These are phyloP conservation scores for Aspergillus unguis DNA, from an alignment of 2,329 filamentous ascomycete species.

Conservation along the genomic window DNA sequence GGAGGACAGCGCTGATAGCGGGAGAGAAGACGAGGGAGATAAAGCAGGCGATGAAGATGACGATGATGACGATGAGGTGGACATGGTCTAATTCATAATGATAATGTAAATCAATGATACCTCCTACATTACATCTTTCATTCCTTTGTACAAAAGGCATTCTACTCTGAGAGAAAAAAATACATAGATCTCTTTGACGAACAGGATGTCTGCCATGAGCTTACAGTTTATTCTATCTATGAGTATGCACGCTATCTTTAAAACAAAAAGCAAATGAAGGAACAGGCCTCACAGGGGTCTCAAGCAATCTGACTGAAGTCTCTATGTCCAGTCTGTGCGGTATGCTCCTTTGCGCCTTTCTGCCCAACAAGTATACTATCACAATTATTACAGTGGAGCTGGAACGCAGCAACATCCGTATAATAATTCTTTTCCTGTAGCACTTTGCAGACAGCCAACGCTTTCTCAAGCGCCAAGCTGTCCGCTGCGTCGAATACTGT, in stretches of 20 bases:
- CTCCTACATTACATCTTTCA: neutral
- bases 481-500: slow-evolving; percentile 65
- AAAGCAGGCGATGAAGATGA: slow-evolving; percentile 34
- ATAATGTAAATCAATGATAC: slow-evolving; percentile 18
- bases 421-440: slow-evolving; percentile 76
- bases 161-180: too few relatives aligned
- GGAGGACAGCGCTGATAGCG: slow-evolving; percentile 35
- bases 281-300: neutral
- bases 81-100: slow-evolving; percentile 30
- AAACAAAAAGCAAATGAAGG: too few relatives aligned
- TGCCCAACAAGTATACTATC: slow-evolving; percentile 44
- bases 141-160: neutral
- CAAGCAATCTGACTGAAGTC: slow-evolving; percentile 49
- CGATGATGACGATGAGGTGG: slow-evolving; percentile 39
- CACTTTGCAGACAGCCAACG: slow-evolving; percentile 62
- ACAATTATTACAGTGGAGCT: slow-evolving; percentile 69
- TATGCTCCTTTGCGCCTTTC: slow-evolving; percentile 47
- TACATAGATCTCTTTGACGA: too few relatives aligned
- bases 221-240: neutral
- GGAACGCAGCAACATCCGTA: slow-evolving; percentile 79
- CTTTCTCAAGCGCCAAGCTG: slow-evolving; percentile 55
- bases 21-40: slow-evolving; percentile 31
- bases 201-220: too few relatives aligned
- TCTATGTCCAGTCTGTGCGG: slow-evolving; percentile 46
- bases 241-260: neutral